Percentiles rank a stretch among this genome's conserved stretches.
Conservation (phyloP, 2,329 filamentous ascomycete genomes). For the Dothidotthia symphoricarpi region DNA sequence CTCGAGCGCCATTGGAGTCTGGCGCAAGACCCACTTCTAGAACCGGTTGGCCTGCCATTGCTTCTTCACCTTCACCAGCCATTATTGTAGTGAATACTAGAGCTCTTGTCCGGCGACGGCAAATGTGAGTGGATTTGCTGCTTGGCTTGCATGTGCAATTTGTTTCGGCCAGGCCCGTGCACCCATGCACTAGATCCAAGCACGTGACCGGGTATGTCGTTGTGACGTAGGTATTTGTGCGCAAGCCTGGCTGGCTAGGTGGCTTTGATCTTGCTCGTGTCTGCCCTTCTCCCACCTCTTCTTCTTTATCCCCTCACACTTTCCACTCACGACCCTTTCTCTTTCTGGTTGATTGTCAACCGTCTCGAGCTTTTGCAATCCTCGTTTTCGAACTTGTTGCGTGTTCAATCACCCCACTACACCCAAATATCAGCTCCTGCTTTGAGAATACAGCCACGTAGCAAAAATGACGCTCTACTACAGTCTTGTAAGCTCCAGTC, state of each 20-base stretch:
- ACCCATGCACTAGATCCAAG: no score
- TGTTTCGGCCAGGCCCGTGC: no score
- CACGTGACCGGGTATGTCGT: no score
- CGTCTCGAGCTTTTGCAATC: background rate
- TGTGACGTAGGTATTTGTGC: conserved; percentile 24
- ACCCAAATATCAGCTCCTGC: conserved; percentile 20
- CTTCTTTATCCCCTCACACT: conserved; percentile 7
- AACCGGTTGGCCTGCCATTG: conserved; percentile 8
- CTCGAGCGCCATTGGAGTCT: conserved; percentile 18
- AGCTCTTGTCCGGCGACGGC: no score
- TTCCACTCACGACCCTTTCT: background rate
- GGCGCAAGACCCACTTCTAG: conserved; percentile 12
- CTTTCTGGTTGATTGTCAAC: background rate
- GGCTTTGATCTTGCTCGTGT: conserved; percentile 10
- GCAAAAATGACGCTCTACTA: conserved; percentile 68
- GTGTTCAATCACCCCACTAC: conserved; percentile 19
- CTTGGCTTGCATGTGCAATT: no score
- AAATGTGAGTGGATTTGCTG: no score
- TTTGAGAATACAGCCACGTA: conserved; percentile 28
- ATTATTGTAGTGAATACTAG: conserved; percentile 3
- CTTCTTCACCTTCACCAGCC: conserved; percentile 14
- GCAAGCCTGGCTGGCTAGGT: conserved; percentile 29
- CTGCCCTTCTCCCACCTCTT: conserved; percentile 17
- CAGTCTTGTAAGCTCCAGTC: conserved; percentile 56
- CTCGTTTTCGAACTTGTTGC: background rate